Evolutionary conservation across 2,329 filamentous ascomycete species (phyloP).

Genomic region (Monosporascus sp.): DNA sequence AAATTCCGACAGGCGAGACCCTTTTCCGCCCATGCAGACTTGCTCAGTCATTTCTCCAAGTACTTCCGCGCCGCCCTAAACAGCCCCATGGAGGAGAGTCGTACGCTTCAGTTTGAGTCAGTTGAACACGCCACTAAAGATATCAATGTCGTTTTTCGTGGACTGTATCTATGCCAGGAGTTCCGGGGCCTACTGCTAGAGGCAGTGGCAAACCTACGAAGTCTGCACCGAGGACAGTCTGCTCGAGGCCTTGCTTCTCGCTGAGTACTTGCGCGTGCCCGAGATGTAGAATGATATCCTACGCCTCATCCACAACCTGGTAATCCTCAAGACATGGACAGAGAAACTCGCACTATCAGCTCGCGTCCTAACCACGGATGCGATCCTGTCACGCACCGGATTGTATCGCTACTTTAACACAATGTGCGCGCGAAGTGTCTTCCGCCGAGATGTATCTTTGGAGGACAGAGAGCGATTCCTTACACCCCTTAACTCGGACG

Average conservation of each 20-base stretch:
- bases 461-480: no score
- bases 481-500: no score
- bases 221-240: background rate
- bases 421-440: no score
- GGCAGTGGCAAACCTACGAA: background rate
- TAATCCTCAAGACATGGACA: no score
- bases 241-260: background rate
- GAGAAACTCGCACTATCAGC: no score
- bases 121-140: background rate
- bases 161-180: background rate
- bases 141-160: background rate
- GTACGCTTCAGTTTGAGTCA: background rate
- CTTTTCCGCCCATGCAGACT: background rate
- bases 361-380: no score
- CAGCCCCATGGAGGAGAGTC: background rate
- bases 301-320: no score
- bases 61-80: slow-evolving; percentile 1
- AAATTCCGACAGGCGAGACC: background rate
- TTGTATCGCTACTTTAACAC: no score
- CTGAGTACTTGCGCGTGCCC: background rate
- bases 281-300: background rate
- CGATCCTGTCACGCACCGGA: no score
- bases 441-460: no score
- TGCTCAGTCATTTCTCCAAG: slow-evolving; percentile 1
- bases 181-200: background rate